A percentile compares a stretch with the other conserved stretches of the same genome.
Conservation (phyloP, 2,329 filamentous ascomycete species). For the Nigrospora sphaerica region DNA sequence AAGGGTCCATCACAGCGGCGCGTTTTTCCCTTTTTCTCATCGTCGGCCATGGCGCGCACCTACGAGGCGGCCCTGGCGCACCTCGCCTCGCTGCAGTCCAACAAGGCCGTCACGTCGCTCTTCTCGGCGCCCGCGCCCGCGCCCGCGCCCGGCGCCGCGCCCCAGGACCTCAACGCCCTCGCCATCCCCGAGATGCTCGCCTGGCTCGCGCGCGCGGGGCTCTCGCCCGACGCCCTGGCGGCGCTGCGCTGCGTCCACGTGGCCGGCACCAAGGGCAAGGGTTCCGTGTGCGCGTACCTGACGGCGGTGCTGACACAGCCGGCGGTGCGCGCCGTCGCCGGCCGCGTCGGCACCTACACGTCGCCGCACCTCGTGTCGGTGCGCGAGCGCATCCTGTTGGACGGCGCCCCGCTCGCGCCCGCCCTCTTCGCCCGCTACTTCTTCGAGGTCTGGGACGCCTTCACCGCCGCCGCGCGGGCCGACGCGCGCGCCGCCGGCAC, state of each 20-base stretch:
- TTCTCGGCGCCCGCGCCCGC: slow-evolving; percentile 39
- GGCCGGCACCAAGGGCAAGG: slow-evolving; percentile 91
- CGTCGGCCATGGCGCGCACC: slow-evolving; percentile 19
- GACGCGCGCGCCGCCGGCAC: slow-evolving; percentile 3
- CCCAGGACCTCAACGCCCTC: slow-evolving; percentile 54
- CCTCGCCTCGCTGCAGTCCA: slow-evolving; percentile 72
- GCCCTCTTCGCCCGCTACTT: slow-evolving; percentile 69
- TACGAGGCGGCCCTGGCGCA: slow-evolving; percentile 65
- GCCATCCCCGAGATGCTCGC: slow-evolving; percentile 77
- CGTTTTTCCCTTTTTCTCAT: neutral
- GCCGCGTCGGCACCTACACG: slow-evolving; percentile 67
- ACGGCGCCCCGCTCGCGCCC: slow-evolving; percentile 63
- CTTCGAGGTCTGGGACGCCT: slow-evolving; percentile 73
- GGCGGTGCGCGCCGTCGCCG: slow-evolving; percentile 18
- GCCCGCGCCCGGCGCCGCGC: neutral
- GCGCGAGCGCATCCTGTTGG: slow-evolving; percentile 76
- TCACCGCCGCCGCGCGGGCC: slow-evolving; percentile 31
- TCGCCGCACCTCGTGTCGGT: slow-evolving; percentile 80
- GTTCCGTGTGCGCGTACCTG: slow-evolving; percentile 78
- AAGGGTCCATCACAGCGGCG: no score
- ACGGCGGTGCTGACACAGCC: slow-evolving; percentile 63
- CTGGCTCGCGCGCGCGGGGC: slow-evolving; percentile 70
- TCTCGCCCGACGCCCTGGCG: slow-evolving; percentile 44
- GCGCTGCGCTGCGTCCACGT: slow-evolving; percentile 63
- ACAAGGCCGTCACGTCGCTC: slow-evolving; percentile 56